Evolutionary conservation across 441 rosid species (phyloP), one percentile per base, ranked within the genome.

Genomic region (Arabidopsis hybrid): DNA sequence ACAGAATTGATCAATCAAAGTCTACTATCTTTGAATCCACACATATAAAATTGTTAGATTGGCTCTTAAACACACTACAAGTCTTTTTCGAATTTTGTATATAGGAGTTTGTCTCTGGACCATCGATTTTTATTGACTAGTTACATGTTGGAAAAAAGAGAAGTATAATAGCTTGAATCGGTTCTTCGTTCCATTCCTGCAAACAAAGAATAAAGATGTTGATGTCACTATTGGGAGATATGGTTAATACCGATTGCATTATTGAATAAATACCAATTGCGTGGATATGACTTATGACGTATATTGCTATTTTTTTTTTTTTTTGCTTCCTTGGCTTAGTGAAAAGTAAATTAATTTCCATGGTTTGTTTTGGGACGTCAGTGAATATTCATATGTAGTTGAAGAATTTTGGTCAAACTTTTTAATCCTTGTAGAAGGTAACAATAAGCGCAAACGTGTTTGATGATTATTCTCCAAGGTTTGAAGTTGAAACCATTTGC

Each of bases 21-120:
- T 75, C 64, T 67, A 43, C 40, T 42, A 17, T 36, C 59, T 75
- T 74, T 74, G 78, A 67, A 74, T 66, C 36, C 34, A 46, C 17
- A 16, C 12, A 63, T 55, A 61, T 11, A 29, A 1, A 17, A 32
- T 1, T 29, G 6, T 7, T 43, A 40, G 5, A 31, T 42, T 31
- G 3, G 42, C 13, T 26, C 43, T 38, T 53, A 14, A 53, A 14
- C 5, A 53, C 31, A 65, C 29, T 26, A 26, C 58, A 35, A 49
- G 51, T 67, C 67, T 8, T 16, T 65, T 38, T 12, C 45, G 4
- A 42, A 8, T 36, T 50, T 66, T 74, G 60, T 58, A 38, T 40
- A 39, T 42, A 40, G 40, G 56, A 60, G 67, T 60, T 74, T 13
- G 13, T 47, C 40, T 4, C 7, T 52, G 38, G 31, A 51, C 46